Percentiles rank a stretch among this genome's conserved stretches.
Evolutionary conservation across 139 green algal species (phyloP).

Genomic region (Chlamydomonas urium): DNA sequence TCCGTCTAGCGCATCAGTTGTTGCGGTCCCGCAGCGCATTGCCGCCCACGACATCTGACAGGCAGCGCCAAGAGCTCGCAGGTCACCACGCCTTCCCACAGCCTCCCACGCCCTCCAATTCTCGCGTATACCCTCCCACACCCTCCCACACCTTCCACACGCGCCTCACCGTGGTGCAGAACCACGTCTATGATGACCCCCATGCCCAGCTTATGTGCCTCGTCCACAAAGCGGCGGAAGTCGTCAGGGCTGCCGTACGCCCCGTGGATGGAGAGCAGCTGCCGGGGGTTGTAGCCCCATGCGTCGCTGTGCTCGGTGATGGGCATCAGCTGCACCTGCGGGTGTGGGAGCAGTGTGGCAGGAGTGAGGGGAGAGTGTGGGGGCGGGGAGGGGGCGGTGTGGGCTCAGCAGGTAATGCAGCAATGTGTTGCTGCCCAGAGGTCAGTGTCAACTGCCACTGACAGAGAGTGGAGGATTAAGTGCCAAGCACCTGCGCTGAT

Average conservation of each 20-base stretch:
- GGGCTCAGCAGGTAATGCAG: too few relatives aligned
- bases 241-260: constrained; percentile 51
- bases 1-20: constrained; percentile 36
- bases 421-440: too few relatives aligned
- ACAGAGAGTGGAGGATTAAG: background rate
- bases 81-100: too few relatives aligned
- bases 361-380: background rate
- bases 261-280: constrained; percentile 45
- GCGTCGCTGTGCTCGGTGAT: constrained; percentile 43
- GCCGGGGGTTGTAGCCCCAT: constrained; percentile 63
- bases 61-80: background rate
- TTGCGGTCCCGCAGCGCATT: constrained; percentile 61
- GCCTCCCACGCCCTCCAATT: too few relatives aligned
- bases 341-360: background rate
- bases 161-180: constrained; percentile 57
- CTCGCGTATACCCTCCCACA: background rate
- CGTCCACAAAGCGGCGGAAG: constrained; percentile 56
- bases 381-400: background rate
- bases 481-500: background rate
- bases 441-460: background rate
- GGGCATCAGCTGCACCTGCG: constrained; percentile 46
- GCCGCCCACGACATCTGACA: constrained; percentile 3
- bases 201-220: constrained; percentile 41
- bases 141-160: background rate
- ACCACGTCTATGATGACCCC: constrained; percentile 69